A percentile compares a stretch with the other conserved stretches of the same genome.
These are phyloP conservation scores for Boletales sp. DNA, from an alignment of 768 basidiomycete species.

Conservation along the genomic window DNA sequence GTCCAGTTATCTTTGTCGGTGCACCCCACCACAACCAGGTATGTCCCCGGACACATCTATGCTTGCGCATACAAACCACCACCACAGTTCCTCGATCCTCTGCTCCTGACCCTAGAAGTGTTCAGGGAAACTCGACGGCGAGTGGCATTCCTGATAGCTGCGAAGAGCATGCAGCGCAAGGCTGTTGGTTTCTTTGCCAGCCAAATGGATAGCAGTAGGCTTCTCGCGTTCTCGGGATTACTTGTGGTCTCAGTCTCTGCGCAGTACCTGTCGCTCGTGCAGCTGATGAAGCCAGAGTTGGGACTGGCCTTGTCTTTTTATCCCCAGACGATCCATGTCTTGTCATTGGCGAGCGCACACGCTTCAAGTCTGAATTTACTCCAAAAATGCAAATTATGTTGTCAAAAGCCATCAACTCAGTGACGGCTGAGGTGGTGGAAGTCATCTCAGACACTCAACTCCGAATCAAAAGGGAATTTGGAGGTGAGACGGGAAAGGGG, in stretches of 20 bases:
- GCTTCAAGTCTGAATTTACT: conserved; percentile 67
- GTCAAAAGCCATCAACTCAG: conserved; percentile 73
- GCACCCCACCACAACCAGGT: conserved; percentile 94
- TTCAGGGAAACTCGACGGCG: conserved; percentile 77
- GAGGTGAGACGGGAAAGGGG: conserved; percentile 73
- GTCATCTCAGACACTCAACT: conserved; percentile 86
- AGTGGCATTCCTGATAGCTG: conserved; percentile 86
- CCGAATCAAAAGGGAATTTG: conserved; percentile 82
- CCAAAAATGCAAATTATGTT: conserved; percentile 86
- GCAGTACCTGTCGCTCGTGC: conserved; percentile 92
- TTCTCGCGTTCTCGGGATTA: neutral
- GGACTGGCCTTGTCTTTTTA: conserved; percentile 67
- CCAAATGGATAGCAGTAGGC: conserved; percentile 84
- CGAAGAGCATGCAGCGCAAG: conserved; percentile 78
- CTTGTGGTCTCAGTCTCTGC: conserved; percentile 8
- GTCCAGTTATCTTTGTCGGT: conserved; percentile 89
- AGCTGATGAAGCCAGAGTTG: conserved; percentile 76
- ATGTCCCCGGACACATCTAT: conserved; percentile 15
- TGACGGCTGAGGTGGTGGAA: conserved; percentile 79
- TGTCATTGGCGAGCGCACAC: conserved; percentile 79
- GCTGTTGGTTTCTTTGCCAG: conserved; percentile 78
- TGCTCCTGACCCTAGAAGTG: conserved; percentile 81
- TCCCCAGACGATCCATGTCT: conserved; percentile 75
- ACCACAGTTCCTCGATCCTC: conserved; percentile 83
- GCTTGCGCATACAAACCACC: conserved; percentile 12